Base-by-base conservation (phyloP, 2,329 filamentous ascomycete genomes). In the Cordyceps fumosorosea region DNA sequence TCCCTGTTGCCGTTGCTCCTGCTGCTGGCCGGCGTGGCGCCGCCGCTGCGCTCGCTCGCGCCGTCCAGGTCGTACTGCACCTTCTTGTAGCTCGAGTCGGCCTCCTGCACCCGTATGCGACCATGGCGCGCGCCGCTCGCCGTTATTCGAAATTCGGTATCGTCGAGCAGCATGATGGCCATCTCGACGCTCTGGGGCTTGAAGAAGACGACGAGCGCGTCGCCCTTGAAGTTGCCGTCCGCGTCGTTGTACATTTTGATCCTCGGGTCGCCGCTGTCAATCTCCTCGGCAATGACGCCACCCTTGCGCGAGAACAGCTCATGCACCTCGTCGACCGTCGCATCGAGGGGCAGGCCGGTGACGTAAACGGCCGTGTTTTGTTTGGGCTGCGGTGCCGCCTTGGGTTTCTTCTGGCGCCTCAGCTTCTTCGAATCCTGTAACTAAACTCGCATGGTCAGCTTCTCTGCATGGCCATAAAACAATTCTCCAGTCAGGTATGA, bases 311-410 rank as follows among this genome's bases (percentile, higher is more conserved):
- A 91, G 78, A 99, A 99, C 32, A 90, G 81, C 26, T 91, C 84
- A 67, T 89, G 83, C 18, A 99, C 86, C 77, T 99, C 95, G 34
- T 89, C 85, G 48, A 88, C 79, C 0, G 89, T 90, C 50, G 86
- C 89, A 73, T 98, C 91, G 45, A 81, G 75, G 0, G 95, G 96
- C 4, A 99, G 83, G 14, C 90, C 91, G 5, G 92, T 96, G 54
- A 97, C 89, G 77, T 93, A 99, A 66, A 99, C 84, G 48, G 93
- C 93, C 6, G 90, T 96, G 73, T 97, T 98, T 68, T 93, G 81
- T 64, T 80, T 80, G 16, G 81, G 80, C 65, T 79, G 76, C 7
- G 79, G 78, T 2, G 79, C 78, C 12, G 78, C 75, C 64, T 80
- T 81, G 62, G 77, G 71, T 65, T 79, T 77, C 72, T 82, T 74